Percentiles rank a stretch among this genome's conserved stretches.
Evolutionary conservation across 768 basidiomycete species (phyloP).

Genomic region (Gautieria morchelliformis): DNA sequence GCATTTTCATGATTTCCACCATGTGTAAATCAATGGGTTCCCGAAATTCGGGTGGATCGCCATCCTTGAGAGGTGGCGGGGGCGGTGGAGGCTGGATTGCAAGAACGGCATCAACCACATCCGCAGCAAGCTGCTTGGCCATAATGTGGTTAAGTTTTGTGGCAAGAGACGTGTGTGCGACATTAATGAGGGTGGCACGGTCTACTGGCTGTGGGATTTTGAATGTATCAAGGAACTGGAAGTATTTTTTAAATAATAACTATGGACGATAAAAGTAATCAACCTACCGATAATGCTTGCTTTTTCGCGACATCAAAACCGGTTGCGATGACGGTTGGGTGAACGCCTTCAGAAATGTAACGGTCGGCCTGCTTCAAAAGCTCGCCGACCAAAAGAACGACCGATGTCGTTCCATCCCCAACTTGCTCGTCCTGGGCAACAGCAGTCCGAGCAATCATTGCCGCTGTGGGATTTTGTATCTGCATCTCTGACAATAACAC

Average conservation of each 20-base stretch:
- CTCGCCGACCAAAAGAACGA: slow-evolving; percentile 92
- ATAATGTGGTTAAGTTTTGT: slow-evolving; percentile 82
- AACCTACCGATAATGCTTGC: slow-evolving; percentile 73
- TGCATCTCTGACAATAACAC: slow-evolving; percentile 99
- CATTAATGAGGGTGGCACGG: slow-evolving; percentile 84
- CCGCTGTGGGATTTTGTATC: slow-evolving; percentile 97
- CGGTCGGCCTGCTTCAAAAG: slow-evolving; percentile 96
- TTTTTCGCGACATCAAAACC: slow-evolving; percentile 98
- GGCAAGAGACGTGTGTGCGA: slow-evolving; percentile 90
- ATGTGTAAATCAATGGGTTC: slow-evolving; percentile 98
- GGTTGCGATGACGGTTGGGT: slow-evolving; percentile 90
- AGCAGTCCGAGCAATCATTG: slow-evolving; percentile 97
- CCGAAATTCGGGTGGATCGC: slow-evolving; percentile 38
- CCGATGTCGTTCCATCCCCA: slow-evolving; percentile 97
- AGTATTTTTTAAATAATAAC: slow-evolving; percentile 13
- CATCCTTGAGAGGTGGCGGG: slow-evolving; percentile 38
- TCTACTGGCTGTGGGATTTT: slow-evolving; percentile 72
- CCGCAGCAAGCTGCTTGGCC: slow-evolving; percentile 80
- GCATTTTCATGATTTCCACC: slow-evolving; percentile 99
- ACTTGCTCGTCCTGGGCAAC: slow-evolving; percentile 99
- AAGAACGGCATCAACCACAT: slow-evolving; percentile 92
- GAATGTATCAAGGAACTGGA: slow-evolving; percentile 87
- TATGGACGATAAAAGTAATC: slow-evolving; percentile 10
- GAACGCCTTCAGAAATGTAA: slow-evolving; percentile 95
- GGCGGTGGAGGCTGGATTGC: slow-evolving; percentile 71